phyloP scores from a whole-genome alignment of 2,329 filamentous ascomycete species.

The Oidium heveae region DNA sequence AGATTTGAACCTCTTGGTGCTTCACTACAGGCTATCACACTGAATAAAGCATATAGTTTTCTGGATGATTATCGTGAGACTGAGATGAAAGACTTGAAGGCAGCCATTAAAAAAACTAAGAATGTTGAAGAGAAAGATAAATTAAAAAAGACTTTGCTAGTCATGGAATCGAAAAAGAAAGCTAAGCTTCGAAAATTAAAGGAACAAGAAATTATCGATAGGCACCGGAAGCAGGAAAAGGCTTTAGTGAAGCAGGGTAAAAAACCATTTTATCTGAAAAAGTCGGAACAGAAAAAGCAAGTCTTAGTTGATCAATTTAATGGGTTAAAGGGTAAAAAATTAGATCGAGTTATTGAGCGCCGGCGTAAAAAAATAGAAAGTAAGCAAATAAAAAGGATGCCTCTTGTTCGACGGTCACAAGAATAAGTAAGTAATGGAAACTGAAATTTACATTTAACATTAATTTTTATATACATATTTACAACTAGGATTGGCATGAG shows the following conservation, averaged over 20 bases:
- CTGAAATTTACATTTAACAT: too few relatives aligned
- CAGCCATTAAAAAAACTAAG: slow-evolving; percentile 42
- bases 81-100: slow-evolving; percentile 57
- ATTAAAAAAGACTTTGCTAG: slow-evolving; percentile 47
- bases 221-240: slow-evolving; percentile 64
- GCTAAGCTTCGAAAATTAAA: slow-evolving; percentile 43
- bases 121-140: slow-evolving; percentile 37
- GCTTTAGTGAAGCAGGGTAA: slow-evolving; percentile 70
- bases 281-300: slow-evolving; percentile 71
- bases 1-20: slow-evolving; percentile 52
- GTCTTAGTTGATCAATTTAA: slow-evolving; percentile 56
- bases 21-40: slow-evolving; percentile 27
- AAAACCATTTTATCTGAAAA: slow-evolving; percentile 82
- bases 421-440: slow-evolving; percentile 5
- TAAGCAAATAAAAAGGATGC: slow-evolving; percentile 64
- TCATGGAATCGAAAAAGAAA: slow-evolving; percentile 56
- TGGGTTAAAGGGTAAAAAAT: slow-evolving; percentile 62
- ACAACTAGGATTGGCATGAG: neutral
- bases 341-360: slow-evolving; percentile 64
- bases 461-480: neutral
- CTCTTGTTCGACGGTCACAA: slow-evolving; percentile 22
- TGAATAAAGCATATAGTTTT: slow-evolving; percentile 61
- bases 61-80: slow-evolving; percentile 60
- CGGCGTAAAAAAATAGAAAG: slow-evolving; percentile 69
- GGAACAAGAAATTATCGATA: slow-evolving; percentile 40